Evolutionary conservation across 1,139 yeast species (phyloP).

Genomic region (Taphrina betulina): DNA sequence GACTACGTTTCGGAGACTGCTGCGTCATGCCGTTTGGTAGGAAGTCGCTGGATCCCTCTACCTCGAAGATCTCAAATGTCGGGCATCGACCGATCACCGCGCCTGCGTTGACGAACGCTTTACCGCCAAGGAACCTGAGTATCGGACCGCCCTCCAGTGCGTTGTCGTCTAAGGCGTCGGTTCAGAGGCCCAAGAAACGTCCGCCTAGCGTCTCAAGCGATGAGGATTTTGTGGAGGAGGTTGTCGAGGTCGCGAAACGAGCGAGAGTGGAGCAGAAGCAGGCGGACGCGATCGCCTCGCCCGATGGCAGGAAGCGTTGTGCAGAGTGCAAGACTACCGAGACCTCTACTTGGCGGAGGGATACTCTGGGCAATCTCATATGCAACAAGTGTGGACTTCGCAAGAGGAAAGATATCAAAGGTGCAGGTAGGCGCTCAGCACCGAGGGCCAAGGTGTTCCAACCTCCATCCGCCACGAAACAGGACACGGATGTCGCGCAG

Average conservation of each 20-base stretch:
- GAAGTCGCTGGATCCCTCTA: conserved; percentile 1
- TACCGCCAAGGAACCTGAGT: conserved; percentile 8
- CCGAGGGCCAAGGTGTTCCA: not conserved
- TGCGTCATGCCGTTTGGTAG: conserved; percentile 22
- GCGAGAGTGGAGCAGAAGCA: not conserved
- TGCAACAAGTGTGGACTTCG: conserved; percentile 22
- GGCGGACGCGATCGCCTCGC: not conserved
- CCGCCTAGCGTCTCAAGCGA: too few relatives aligned
- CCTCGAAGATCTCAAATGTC: not conserved
- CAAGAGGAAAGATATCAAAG: conserved; percentile 6
- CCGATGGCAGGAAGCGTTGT: conserved; percentile 1
- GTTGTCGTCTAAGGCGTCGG: too few relatives aligned
- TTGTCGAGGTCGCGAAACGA: too few relatives aligned
- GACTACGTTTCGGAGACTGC: too few relatives aligned
- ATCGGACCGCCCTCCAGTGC: too few relatives aligned
- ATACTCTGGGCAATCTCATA: not conserved
- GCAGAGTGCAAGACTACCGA: conserved; percentile 11
- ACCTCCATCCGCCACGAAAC: not conserved
- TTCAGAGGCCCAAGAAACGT: too few relatives aligned
- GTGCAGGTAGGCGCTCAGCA: not conserved
- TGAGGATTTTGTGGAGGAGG: too few relatives aligned
- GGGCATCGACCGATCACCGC: too few relatives aligned
- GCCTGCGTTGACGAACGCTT: too few relatives aligned
- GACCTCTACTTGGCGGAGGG: conserved; percentile 20
- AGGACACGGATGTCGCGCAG: not conserved